Evolutionary conservation across 2,329 filamentous ascomycete genomes (phyloP).

Genomic region (Nemania sp.): DNA sequence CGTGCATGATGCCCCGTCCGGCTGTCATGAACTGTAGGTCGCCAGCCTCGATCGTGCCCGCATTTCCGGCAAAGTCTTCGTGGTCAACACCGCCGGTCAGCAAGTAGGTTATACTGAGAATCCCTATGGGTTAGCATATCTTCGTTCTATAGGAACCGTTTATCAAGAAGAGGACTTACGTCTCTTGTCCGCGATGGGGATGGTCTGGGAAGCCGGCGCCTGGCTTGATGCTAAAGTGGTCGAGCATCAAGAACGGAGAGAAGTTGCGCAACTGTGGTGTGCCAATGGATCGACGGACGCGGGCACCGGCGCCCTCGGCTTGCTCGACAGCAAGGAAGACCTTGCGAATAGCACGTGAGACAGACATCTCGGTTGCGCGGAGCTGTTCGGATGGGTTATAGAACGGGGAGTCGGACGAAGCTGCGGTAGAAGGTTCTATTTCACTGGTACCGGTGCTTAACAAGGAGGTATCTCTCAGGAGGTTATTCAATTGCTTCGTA

Average conservation of each 20-base stretch:
- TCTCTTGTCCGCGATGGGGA: constrained; percentile 83
- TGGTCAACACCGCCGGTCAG: constrained; percentile 72
- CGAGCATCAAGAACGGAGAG: constrained; percentile 94
- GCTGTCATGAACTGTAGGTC: constrained; percentile 99
- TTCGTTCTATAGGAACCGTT: background rate
- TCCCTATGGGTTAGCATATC: constrained; percentile 9
- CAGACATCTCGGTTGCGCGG: constrained; percentile 67
- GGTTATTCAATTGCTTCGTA: constrained; percentile 39
- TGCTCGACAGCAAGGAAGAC: constrained; percentile 88
- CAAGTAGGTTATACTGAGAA: constrained; percentile 68
- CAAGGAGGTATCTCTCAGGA: constrained; percentile 29
- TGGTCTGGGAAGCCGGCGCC: constrained; percentile 94
- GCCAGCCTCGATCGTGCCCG: constrained; percentile 85
- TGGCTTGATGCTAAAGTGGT: constrained; percentile 85
- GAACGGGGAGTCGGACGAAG: constrained; percentile 42
- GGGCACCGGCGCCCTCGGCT: constrained; percentile 87
- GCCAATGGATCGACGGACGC: constrained; percentile 88
- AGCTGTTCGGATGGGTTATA: constrained; percentile 49
- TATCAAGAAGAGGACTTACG: constrained; percentile 45
- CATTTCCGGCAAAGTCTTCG: constrained; percentile 56
- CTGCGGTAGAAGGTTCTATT: constrained; percentile 33
- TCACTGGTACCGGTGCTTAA: constrained; percentile 31
- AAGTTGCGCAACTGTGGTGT: constrained; percentile 86
- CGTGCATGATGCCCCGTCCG: constrained; percentile 90
- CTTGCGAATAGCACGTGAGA: constrained; percentile 81